Base-by-base conservation (phyloP, 139 green algal species). In the Penium margaritaceum region DNA sequence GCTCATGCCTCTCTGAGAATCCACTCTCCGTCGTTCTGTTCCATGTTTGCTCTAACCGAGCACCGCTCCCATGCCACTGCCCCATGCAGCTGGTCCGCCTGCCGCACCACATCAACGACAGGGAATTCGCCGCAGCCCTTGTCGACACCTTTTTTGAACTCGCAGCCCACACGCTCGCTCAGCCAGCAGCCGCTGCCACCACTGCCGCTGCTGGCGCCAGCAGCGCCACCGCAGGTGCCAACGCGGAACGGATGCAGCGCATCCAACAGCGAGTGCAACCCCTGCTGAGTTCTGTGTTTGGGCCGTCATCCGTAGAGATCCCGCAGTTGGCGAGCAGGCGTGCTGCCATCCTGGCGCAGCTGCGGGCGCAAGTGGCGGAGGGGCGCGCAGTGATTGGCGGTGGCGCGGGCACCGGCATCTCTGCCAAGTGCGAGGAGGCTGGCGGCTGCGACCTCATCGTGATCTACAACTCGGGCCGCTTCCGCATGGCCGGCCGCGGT, bases 91-190 rank as follows among this genome's bases (percentile, higher is more conserved):
- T 65, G 19, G 17, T 43, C 6, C 57, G 57, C 29, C 57, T 65
- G 57, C 57, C 57, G n/a, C 32, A 65, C 57, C 57, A 65, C 57
- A 65, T 65, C 57, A 65, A 44, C 57, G 57, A 65, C 57, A 24
- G 27, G n/a, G 30, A 14, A 6, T 66, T 66, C 32, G 58, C 58
- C 30, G 58, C 58, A 27, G 58, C 30, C 58, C 24, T 66, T 29
- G 58, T 66, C 30, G 30, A 39, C 5, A 17, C 58, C 30, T 30
- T 66, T 30, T 9, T 38, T 6, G 27, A 27, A 12, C 30, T 43
- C 51, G 24, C 19, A 0, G 24, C 51, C 29, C 30, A n/a, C 51
- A 60, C 15, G 21, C 46, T 7, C 0, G 21, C 46, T n/a, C 46
- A 1, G 21, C 15, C 46, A 27, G 7, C 46, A 32, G 7, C 46